These are phyloP conservation scores for Apiospora arundinis DNA, from an alignment of 2,329 filamentous ascomycete genomes.

Conservation along the genomic window DNA sequence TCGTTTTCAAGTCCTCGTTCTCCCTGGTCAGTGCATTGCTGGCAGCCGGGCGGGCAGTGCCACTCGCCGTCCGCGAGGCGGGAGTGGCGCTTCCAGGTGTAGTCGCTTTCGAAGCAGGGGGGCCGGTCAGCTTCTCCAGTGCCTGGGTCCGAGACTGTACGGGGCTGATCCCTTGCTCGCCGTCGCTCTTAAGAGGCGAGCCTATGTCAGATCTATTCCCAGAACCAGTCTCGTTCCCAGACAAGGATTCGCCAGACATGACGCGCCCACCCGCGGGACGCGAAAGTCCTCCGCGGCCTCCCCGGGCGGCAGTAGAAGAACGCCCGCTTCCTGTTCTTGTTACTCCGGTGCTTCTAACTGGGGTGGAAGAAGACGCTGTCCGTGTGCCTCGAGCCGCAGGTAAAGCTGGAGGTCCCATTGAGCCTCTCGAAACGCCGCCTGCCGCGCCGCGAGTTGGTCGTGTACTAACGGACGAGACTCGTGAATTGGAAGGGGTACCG, in stretches of 20 bases:
- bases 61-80: slow-evolving; percentile 36
- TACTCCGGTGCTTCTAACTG: slow-evolving; percentile 40
- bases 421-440: slow-evolving; percentile 59
- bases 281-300: slow-evolving; percentile 37
- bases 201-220: slow-evolving; percentile 44
- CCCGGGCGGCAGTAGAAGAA: slow-evolving; percentile 36
- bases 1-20: slow-evolving; percentile 87
- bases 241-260: slow-evolving; percentile 54
- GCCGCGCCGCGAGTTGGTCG: slow-evolving; percentile 61
- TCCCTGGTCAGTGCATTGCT: slow-evolving; percentile 65
- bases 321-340: slow-evolving; percentile 48
- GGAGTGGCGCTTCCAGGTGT: slow-evolving; percentile 42
- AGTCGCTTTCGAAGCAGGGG: slow-evolving; percentile 33
- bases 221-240: slow-evolving; percentile 48
- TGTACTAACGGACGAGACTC: slow-evolving; percentile 49
- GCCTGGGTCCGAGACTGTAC: slow-evolving; percentile 56
- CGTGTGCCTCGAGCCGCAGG: slow-evolving; percentile 52
- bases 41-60: slow-evolving; percentile 48
- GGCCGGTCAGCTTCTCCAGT: slow-evolving; percentile 56
- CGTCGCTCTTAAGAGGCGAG: slow-evolving; percentile 59
- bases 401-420: slow-evolving; percentile 70
- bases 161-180: slow-evolving; percentile 58
- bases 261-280: slow-evolving; percentile 50
- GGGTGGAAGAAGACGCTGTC: slow-evolving; percentile 52
- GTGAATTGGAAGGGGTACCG: slow-evolving; percentile 66